Percentiles rank a stretch among this genome's conserved stretches.
phyloP scores from a whole-genome alignment of 176 grass and related monocot genomes.

The Aegilops umbellulata region DNA sequence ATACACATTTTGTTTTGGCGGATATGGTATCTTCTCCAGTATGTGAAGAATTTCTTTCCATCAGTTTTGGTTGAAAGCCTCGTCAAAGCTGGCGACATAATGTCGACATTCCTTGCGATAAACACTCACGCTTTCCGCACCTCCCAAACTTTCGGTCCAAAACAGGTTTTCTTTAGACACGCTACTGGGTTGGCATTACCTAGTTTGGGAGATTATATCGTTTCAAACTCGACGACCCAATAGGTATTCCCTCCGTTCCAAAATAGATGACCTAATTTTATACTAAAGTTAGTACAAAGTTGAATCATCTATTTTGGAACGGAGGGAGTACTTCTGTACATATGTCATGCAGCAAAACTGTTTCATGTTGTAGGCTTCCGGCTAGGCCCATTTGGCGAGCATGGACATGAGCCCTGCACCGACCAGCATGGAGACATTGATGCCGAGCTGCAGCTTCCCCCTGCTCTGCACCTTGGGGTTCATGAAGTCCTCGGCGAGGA shows the following conservation, averaged over 20 bases:
- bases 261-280: no score
- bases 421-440: slow-evolving; percentile 51
- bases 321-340: no score
- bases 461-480: slow-evolving; percentile 63
- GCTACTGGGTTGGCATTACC: not conserved
- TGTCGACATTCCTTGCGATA: not conserved
- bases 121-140: not conserved
- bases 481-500: slow-evolving; percentile 76
- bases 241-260: no score
- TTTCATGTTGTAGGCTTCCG: not conserved
- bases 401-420: slow-evolving; percentile 70
- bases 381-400: slow-evolving; percentile 61
- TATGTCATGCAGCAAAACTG: no score
- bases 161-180: not conserved
- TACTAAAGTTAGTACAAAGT: no score
- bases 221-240: not conserved
- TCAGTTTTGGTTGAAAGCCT: not conserved
- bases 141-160: not conserved
- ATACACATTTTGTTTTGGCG: not conserved
- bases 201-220: not conserved
- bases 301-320: no score
- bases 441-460: slow-evolving; percentile 48
- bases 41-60: not conserved
- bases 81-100: not conserved
- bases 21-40: not conserved